A percentile compares a stretch with the other conserved stretches of the same genome.
phyloP scores from a whole-genome alignment of 2,329 filamentous ascomycete species.

The Ceratocystis ficicola region DNA sequence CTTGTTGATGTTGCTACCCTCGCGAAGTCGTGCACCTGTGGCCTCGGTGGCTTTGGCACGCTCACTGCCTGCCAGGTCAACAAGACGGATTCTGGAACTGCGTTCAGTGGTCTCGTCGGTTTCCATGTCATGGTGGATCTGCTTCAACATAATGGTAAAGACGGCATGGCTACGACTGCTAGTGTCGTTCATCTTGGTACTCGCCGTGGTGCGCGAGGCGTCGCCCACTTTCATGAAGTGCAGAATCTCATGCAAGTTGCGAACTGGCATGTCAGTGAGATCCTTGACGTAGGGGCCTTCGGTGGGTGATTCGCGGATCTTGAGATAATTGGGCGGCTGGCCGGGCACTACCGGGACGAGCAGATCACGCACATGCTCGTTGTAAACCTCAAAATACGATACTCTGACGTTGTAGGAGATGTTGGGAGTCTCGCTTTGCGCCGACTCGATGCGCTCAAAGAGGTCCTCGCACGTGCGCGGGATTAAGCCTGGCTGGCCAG shows the following conservation, averaged over 20 bases:
- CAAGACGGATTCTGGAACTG: slow-evolving; percentile 81
- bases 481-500: slow-evolving; percentile 79
- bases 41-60: slow-evolving; percentile 92
- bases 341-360: slow-evolving; percentile 60
- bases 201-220: slow-evolving; percentile 72
- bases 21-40: slow-evolving; percentile 76
- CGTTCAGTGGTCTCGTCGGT: slow-evolving; percentile 97
- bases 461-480: slow-evolving; percentile 91
- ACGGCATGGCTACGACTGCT: slow-evolving; percentile 93
- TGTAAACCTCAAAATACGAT: slow-evolving; percentile 98
- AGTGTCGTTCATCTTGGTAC: slow-evolving; percentile 99
- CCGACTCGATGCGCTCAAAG: slow-evolving; percentile 78
- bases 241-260: slow-evolving; percentile 75
- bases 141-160: slow-evolving; percentile 95
- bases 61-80: slow-evolving; percentile 90
- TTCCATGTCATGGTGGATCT: slow-evolving; percentile 93
- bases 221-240: slow-evolving; percentile 86
- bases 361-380: slow-evolving; percentile 93
- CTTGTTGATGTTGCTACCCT: slow-evolving; percentile 98
- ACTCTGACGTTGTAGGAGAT: slow-evolving; percentile 96
- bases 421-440: slow-evolving; percentile 67
- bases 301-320: slow-evolving; percentile 88
- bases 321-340: slow-evolving; percentile 78
- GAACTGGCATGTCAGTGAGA: slow-evolving; percentile 82
- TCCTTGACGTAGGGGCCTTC: slow-evolving; percentile 97